Conservation (phyloP, 345 rosid genomes). For the Gossypium mustelinum region DNA sequence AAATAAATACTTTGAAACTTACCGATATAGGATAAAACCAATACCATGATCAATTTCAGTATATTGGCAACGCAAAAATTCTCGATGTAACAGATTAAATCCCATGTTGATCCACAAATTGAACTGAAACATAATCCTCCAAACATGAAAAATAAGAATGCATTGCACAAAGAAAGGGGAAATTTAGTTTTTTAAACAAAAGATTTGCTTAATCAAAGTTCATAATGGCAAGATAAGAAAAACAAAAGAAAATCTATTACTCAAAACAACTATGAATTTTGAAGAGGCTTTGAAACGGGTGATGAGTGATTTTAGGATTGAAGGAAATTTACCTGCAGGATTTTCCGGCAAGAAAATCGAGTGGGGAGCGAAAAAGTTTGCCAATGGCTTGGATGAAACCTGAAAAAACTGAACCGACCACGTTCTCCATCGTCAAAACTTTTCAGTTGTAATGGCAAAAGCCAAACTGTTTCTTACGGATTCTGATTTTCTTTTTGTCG, state of each 20-base stretch:
- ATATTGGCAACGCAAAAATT: slow-evolving; percentile 50
- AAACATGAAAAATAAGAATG: neutral
- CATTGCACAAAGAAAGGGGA: neutral
- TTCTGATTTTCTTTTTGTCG: neutral
- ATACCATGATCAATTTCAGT: slow-evolving; percentile 36
- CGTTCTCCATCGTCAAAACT: slow-evolving; percentile 32
- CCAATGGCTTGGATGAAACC: slow-evolving; percentile 32
- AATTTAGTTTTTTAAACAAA: neutral
- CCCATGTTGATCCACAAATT: slow-evolving; percentile 49
- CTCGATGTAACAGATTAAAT: slow-evolving; percentile 48
- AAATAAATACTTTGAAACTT: neutral
- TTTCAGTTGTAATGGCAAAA: neutral
- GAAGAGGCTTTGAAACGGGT: neutral
- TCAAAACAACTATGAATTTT: neutral
- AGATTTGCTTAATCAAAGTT: neutral
- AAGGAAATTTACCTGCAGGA: slow-evolving; percentile 45
- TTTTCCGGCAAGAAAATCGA: slow-evolving; percentile 49
- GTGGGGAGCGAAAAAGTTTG: slow-evolving; percentile 44
- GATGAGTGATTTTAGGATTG: neutral
- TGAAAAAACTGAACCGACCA: slow-evolving; percentile 38
- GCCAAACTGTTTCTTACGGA: neutral
- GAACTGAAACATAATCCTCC: slow-evolving; percentile 27
- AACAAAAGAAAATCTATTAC: no score
- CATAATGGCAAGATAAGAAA: neutral
- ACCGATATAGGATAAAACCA: slow-evolving; percentile 32